Percentiles rank a stretch among this genome's conserved stretches.
phyloP scores from a whole-genome alignment of 1,284 basidiomycete species.

The Ustilago hordei region DNA sequence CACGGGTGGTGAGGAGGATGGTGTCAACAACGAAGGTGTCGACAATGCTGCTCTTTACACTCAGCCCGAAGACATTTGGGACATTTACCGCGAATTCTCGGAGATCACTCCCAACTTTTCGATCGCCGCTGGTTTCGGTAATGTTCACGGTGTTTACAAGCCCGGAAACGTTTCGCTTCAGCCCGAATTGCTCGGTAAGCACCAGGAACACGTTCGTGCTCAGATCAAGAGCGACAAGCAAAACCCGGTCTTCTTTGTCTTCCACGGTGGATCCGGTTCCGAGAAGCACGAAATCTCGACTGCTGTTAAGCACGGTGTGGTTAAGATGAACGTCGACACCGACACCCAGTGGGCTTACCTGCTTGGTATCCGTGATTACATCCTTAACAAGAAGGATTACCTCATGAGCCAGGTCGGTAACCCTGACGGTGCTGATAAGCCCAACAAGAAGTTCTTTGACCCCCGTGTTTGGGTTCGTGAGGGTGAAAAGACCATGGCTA shows the following conservation, averaged over 20 bases:
- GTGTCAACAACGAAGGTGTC: constrained; percentile 81
- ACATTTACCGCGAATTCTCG: constrained; percentile 86
- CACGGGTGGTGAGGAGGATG: constrained; percentile 99
- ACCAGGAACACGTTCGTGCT: constrained; percentile 83
- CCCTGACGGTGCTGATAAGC: constrained; percentile 68
- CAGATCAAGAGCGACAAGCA: constrained; percentile 77
- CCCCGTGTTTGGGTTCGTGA: constrained; percentile 95
- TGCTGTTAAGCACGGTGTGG: constrained; percentile 86
- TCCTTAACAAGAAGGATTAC: constrained; percentile 70
- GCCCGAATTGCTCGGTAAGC: constrained; percentile 90
- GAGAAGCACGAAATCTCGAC: constrained; percentile 95
- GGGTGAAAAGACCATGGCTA: constrained; percentile 92
- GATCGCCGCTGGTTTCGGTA: constrained; percentile 96
- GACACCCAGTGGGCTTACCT: constrained; percentile 95
- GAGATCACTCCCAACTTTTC: constrained; percentile 93
- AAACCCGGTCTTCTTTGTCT: constrained; percentile 89
- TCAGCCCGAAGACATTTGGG: constrained; percentile 91
- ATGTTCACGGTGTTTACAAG: constrained; percentile 78
- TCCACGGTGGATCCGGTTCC: constrained; percentile 99
- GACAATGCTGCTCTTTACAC: constrained; percentile 97
- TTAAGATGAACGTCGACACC: constrained; percentile 70
- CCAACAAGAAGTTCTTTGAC: constrained; percentile 70
- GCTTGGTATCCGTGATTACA: constrained; percentile 76
- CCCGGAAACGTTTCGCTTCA: constrained; percentile 80
- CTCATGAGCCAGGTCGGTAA: constrained; percentile 68